phyloP scores from a whole-genome alignment of 306 rosid species.

The Cicer arietinum region DNA sequence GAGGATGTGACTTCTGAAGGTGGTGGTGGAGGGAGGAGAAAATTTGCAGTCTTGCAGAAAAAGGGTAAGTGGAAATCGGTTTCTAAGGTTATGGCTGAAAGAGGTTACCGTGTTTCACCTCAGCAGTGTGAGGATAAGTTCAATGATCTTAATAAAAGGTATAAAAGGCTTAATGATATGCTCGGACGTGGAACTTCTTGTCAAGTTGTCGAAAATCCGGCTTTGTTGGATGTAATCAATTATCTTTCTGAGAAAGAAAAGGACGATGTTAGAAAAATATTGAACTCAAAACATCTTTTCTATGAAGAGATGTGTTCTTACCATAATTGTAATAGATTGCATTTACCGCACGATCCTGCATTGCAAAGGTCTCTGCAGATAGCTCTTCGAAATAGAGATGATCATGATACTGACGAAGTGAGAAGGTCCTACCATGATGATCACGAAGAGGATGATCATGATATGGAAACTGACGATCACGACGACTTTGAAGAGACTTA shows the following conservation, averaged over 20 bases:
- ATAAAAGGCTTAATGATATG: slow-evolving; percentile 85
- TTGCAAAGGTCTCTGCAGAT: slow-evolving; percentile 81
- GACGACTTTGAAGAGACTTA: slow-evolving; percentile 74
- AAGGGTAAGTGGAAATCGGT: slow-evolving; percentile 95
- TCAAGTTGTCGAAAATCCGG: slow-evolving; percentile 87
- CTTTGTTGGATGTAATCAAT: slow-evolving; percentile 69
- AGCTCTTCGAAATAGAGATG: slow-evolving; percentile 78
- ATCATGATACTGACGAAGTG: slow-evolving; percentile 65
- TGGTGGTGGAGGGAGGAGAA: slow-evolving; percentile 73
- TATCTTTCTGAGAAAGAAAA: slow-evolving; percentile 82
- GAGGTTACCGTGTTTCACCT: slow-evolving; percentile 85
- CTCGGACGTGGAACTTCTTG: slow-evolving; percentile 94
- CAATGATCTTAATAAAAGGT: slow-evolving; percentile 91
- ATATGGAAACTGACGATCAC: slow-evolving; percentile 66
- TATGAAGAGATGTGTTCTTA: slow-evolving; percentile 97
- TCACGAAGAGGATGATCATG: slow-evolving; percentile 76
- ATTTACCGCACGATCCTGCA: slow-evolving; percentile 86
- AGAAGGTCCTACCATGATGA: slow-evolving; percentile 72
- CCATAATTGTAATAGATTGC: slow-evolving; percentile 83
- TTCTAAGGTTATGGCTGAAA: slow-evolving; percentile 93
- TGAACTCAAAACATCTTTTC: slow-evolving; percentile 87
- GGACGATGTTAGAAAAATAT: slow-evolving; percentile 78
- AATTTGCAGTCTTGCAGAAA: slow-evolving; percentile 67
- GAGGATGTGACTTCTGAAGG: slow-evolving; percentile 68
- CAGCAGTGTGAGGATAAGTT: slow-evolving; percentile 98